Evolutionary conservation across 2,329 filamentous ascomycete genomes (phyloP).

Genomic region (Thermoascus crustaceus): DNA sequence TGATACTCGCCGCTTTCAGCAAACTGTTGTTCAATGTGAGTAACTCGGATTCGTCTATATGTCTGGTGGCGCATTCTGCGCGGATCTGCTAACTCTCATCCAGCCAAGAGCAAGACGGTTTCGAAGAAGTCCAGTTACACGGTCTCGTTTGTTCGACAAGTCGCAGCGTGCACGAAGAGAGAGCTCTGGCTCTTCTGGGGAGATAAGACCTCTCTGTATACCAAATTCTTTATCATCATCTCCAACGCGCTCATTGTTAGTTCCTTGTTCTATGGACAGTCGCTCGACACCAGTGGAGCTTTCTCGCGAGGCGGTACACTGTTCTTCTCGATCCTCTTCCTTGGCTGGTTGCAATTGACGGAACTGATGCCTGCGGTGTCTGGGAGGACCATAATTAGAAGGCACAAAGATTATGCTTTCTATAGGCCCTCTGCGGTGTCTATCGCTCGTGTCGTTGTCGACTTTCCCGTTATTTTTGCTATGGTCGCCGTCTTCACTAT

Average conservation of each 20-base stretch:
- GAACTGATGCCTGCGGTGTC: constrained; percentile 72
- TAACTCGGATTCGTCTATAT: not conserved
- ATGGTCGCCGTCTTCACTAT: constrained; percentile 54
- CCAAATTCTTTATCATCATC: constrained; percentile 71
- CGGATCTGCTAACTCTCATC: constrained; percentile 3
- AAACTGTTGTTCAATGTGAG: constrained; percentile 53
- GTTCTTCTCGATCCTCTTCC: constrained; percentile 61
- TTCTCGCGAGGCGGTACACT: constrained; percentile 56
- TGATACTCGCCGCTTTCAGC: constrained; percentile 58
- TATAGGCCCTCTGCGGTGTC: constrained; percentile 60
- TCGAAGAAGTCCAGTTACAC: constrained; percentile 67
- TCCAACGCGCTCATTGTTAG: constrained; percentile 68
- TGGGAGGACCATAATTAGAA: constrained; percentile 60
- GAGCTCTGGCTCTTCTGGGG: constrained; percentile 74
- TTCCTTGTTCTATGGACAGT: constrained; percentile 66
- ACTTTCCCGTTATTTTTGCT: constrained; percentile 52
- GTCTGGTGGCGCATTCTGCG: not conserved
- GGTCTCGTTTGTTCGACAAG: constrained; percentile 64
- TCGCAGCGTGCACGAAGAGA: constrained; percentile 52
- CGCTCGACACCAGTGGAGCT: constrained; percentile 51
- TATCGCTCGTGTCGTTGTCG: constrained; percentile 54
- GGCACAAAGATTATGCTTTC: constrained; percentile 61
- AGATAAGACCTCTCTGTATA: constrained; percentile 65
- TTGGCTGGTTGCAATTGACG: constrained; percentile 64
- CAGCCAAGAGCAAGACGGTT: constrained; percentile 54